These are phyloP conservation scores for Fraxinus dipetala DNA, from an alignment of 305 asterid species.

Conservation along the genomic window DNA sequence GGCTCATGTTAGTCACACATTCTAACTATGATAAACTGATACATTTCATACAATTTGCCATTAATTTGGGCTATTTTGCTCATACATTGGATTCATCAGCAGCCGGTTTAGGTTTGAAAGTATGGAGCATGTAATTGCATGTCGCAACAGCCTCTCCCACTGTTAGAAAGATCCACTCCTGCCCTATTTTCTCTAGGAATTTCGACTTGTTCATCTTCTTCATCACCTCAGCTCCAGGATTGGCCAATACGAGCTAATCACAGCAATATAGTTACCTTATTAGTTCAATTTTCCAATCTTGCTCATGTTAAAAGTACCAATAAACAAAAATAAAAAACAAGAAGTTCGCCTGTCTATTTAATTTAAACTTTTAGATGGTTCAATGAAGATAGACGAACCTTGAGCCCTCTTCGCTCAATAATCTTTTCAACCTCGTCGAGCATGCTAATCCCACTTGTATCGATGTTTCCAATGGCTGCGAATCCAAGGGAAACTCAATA, in stretches of 20 bases:
- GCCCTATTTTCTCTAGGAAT: conserved; percentile 65
- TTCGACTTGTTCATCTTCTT: conserved; percentile 76
- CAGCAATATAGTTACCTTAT: not conserved
- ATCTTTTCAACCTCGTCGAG: conserved; percentile 72
- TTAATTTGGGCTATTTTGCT: not conserved
- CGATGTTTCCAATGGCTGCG: conserved; percentile 88
- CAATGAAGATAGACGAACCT: conserved; percentile 34
- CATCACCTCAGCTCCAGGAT: conserved; percentile 89
- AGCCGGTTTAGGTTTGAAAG: conserved; percentile 42
- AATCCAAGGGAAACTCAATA: not conserved
- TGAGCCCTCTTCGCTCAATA: conserved; percentile 65
- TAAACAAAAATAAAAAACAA: not conserved
- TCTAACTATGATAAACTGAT: not conserved
- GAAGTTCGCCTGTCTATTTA: not conserved
- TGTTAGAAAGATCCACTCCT: conserved; percentile 78
- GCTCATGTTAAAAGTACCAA: not conserved
- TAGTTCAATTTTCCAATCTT: not conserved
- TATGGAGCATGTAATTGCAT: conserved; percentile 71
- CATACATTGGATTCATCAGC: conserved; percentile 43
- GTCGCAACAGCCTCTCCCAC: conserved; percentile 92
- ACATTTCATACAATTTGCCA: not conserved
- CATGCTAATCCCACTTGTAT: conserved; percentile 94
- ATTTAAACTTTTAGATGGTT: not conserved
- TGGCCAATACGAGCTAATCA: conserved; percentile 56
- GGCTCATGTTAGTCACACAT: not conserved